These are phyloP conservation scores for Syncephalastrum monosporum DNA, from an alignment of 371 early-diverging fungal species.

Conservation along the genomic window DNA sequence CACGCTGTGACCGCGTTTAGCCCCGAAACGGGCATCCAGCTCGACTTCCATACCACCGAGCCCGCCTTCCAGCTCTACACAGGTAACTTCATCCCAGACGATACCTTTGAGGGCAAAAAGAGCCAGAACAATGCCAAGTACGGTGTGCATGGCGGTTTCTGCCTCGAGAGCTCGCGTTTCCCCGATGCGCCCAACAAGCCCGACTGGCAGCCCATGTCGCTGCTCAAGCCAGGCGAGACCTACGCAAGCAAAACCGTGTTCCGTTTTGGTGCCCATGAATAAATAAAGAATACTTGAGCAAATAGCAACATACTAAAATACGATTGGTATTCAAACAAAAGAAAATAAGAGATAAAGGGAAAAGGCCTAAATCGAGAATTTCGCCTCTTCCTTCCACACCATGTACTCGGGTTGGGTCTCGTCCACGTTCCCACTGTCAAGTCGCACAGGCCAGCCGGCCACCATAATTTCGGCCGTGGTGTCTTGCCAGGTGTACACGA, in stretches of 20 bases:
- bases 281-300: neutral
- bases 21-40: slow-evolving; percentile 61
- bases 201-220: slow-evolving; percentile 45
- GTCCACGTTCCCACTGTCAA: slow-evolving; percentile 18
- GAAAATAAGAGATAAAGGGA: neutral
- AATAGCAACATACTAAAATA: neutral
- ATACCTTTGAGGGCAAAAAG: slow-evolving; percentile 37
- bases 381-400: slow-evolving; percentile 6
- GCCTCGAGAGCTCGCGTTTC: slow-evolving; percentile 66
- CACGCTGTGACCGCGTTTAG: slow-evolving; percentile 45
- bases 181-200: slow-evolving; percentile 72
- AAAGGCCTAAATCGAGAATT: neutral
- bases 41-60: slow-evolving; percentile 63
- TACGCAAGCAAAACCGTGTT: slow-evolving; percentile 51
- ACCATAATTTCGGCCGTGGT: slow-evolving; percentile 28
- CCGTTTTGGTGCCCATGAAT: slow-evolving; percentile 38
- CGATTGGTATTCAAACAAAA: neutral
- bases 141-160: slow-evolving; percentile 56
- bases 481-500: slow-evolving; percentile 46
- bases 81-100: slow-evolving; percentile 54
- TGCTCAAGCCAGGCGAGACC: slow-evolving; percentile 47
- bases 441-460: slow-evolving; percentile 43
- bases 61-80: slow-evolving; percentile 79
- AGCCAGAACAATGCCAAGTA: slow-evolving; percentile 27
- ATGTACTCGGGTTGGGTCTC: slow-evolving; percentile 2